Evolutionary conservation across 106 monocot species (phyloP).

Genomic region (Allium sativum): DNA sequence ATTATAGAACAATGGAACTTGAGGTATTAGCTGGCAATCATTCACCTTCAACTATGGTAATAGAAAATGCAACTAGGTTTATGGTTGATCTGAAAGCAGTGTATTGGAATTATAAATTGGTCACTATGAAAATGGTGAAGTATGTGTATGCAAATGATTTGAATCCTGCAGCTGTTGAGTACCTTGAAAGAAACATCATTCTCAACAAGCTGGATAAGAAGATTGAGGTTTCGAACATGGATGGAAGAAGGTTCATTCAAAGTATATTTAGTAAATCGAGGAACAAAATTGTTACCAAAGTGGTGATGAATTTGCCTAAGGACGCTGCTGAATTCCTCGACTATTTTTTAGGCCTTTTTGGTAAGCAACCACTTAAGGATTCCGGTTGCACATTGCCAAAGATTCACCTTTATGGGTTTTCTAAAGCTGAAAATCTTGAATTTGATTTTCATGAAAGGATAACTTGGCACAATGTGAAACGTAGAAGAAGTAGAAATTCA

Average conservation of each 20-base stretch:
- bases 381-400: slow-evolving; percentile 30
- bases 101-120: slow-evolving; percentile 96
- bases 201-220: slow-evolving; percentile 89
- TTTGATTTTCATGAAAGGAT: slow-evolving; percentile 95
- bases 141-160: slow-evolving; percentile 96
- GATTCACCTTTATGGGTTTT: slow-evolving; percentile 94
- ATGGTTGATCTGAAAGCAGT: slow-evolving; percentile 79
- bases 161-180: slow-evolving; percentile 86
- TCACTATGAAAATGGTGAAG: slow-evolving; percentile 81
- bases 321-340: slow-evolving; percentile 79
- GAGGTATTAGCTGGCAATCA: slow-evolving; percentile 93
- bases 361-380: slow-evolving; percentile 7
- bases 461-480: slow-evolving; percentile 50
- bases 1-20: slow-evolving; percentile 91
- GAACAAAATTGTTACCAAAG: slow-evolving; percentile 44
- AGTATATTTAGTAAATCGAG: slow-evolving; percentile 35
- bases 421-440: slow-evolving; percentile 75
- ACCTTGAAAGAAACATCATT: slow-evolving; percentile 78
- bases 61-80: slow-evolving; percentile 79
- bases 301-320: slow-evolving; percentile 92
- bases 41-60: slow-evolving; percentile 72
- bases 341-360: slow-evolving; percentile 60
- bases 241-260: slow-evolving; percentile 79
- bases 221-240: slow-evolving; percentile 94
- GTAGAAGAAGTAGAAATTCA: slow-evolving; percentile 45